These are phyloP conservation scores for Phalaenopsis aphrodite DNA, from an alignment of 106 monocot species.

Conservation along the genomic window DNA sequence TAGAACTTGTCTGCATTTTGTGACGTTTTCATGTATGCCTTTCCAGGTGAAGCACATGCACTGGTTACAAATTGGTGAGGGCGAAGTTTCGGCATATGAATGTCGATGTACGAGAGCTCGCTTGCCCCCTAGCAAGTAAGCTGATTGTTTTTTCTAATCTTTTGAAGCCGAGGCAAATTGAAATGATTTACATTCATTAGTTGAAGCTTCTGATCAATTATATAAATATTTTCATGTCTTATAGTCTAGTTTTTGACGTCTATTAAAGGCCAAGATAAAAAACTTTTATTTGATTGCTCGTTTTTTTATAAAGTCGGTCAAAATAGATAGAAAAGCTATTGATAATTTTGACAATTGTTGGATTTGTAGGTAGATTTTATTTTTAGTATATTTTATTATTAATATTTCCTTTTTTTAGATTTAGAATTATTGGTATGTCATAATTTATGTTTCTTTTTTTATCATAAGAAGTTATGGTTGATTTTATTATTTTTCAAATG, in stretches of 20 bases:
- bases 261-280: background rate
- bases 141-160: background rate
- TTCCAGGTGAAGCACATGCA: conserved; percentile 94
- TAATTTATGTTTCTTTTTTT: too few relatives aligned
- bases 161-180: background rate
- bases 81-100: conserved; percentile 69
- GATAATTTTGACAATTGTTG: background rate
- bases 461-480: too few relatives aligned
- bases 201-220: conserved; percentile 7
- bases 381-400: too few relatives aligned
- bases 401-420: too few relatives aligned
- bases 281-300: background rate
- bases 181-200: conserved; percentile 7
- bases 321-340: background rate
- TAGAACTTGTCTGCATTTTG: background rate
- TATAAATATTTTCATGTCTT: background rate
- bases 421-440: too few relatives aligned
- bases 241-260: background rate
- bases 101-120: conserved; percentile 83
- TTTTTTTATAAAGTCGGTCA: background rate
- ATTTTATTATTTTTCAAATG: too few relatives aligned
- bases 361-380: too few relatives aligned
- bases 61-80: conserved; percentile 62
- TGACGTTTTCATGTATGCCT: background rate
- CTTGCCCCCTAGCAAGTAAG: conserved; percentile 89